Percentiles rank a stretch among this genome's conserved stretches.
Evolutionary conservation across 306 rosid genomes (phyloP).

Genomic region (Albizia julibrissin): DNA sequence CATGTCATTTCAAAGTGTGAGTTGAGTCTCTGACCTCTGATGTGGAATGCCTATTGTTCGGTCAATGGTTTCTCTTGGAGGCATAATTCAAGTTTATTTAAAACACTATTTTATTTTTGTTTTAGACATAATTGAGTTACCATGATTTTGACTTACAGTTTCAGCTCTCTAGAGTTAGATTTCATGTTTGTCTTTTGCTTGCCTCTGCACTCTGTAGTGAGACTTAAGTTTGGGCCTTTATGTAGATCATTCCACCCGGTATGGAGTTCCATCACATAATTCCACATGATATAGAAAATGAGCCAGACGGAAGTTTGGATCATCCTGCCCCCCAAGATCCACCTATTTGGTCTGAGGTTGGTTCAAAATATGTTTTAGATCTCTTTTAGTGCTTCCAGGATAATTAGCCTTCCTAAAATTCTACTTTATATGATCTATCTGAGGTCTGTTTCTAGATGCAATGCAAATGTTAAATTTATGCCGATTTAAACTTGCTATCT

Average conservation of each 20-base stretch:
- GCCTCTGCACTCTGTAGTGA: not conserved
- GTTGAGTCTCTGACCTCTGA: not conserved
- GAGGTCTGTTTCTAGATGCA: slow-evolving; percentile 23
- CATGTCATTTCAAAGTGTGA: not conserved
- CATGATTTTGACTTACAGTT: slow-evolving; percentile 30
- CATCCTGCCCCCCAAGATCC: slow-evolving; percentile 92
- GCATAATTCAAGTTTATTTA: not conserved
- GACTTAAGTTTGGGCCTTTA: slow-evolving; percentile 5
- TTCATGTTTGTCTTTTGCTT: slow-evolving; percentile 18
- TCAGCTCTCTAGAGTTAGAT: slow-evolving; percentile 35
- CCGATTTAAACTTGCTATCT: slow-evolving; percentile 35
- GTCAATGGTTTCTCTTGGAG: not conserved
- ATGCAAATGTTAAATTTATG: slow-evolving; percentile 34
- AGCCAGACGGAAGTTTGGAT: slow-evolving; percentile 77
- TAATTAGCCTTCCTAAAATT: slow-evolving; percentile 27
- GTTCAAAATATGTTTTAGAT: slow-evolving; percentile 33
- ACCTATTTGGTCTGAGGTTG: slow-evolving; percentile 94
- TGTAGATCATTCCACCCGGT: slow-evolving; percentile 95
- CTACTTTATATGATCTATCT: slow-evolving; percentile 25
- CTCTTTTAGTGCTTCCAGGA: slow-evolving; percentile 33
- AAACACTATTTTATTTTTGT: slow-evolving; percentile 19
- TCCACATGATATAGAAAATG: slow-evolving; percentile 86
- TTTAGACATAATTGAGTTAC: slow-evolving; percentile 9
- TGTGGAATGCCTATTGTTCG: not conserved
- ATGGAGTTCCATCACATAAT: slow-evolving; percentile 97